Conservation (phyloP, 1,139 yeast species). For the Chernovozyma aurita region DNA sequence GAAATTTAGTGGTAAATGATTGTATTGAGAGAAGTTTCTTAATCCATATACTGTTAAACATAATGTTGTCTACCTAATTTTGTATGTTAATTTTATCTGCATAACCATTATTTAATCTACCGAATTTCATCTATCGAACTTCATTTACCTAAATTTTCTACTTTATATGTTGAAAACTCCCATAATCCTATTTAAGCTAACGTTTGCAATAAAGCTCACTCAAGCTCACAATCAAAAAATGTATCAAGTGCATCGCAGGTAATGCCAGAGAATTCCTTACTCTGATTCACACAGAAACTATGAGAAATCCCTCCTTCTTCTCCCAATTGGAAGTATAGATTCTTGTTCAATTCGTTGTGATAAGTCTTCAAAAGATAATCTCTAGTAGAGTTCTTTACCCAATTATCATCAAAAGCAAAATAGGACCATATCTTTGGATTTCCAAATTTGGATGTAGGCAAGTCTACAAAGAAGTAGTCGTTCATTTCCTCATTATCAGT, state of each 20-base stretch:
- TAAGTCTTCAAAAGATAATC: conserved; percentile 35
- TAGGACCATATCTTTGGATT: conserved; percentile 46
- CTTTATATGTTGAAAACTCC: too few relatives aligned
- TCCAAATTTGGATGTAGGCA: conserved; percentile 11
- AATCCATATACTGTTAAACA: too few relatives aligned
- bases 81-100: too few relatives aligned
- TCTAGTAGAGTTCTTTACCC: conserved; percentile 54
- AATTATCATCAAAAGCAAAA: conserved; percentile 55
- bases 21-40: too few relatives aligned
- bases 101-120: too few relatives aligned
- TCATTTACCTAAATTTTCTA: too few relatives aligned
- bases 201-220: too few relatives aligned
- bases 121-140: too few relatives aligned
- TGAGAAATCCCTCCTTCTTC: conserved; percentile 39
- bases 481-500: conserved; percentile 38
- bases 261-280: conserved; percentile 45
- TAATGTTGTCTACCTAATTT: too few relatives aligned
- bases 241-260: conserved; percentile 22
- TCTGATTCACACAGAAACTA: conserved; percentile 55
- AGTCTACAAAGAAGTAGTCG: conserved; percentile 43
- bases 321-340: conserved; percentile 30
- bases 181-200: too few relatives aligned
- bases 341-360: conserved; percentile 20
- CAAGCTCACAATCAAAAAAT: conserved; percentile 2
- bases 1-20: too few relatives aligned